Base-by-base conservation (phyloP, 2,329 filamentous ascomycete genomes). In the Akanthomyces uredinophilus region DNA sequence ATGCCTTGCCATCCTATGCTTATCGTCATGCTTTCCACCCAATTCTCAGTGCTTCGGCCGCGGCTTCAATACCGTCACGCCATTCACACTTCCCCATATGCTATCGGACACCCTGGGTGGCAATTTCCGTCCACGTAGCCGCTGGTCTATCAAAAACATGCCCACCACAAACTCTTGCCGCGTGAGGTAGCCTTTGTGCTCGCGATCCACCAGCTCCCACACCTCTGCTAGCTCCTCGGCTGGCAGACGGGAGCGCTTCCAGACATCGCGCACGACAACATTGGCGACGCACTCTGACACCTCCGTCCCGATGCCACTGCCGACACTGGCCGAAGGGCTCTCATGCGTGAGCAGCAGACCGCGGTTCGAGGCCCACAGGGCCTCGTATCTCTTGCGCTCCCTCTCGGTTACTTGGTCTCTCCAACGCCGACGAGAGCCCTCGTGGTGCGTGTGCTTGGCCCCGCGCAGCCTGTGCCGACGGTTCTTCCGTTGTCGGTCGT, bases 311-410 rank as follows among this genome's bases (percentile, higher is more conserved):
- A 64, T 62, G 39, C 54, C 65, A 6, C 65, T 65, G 14, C 63
- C 65, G 0, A 59, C n/a, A 18, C 68, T 67, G 6, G 65, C 54
- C 5, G 60, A 49, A 32, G 63, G 63, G 29, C 61, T 64, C 60
- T 65, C 16, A 18, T 63, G 24, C 2, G 75, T 68, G 2, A 82
- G 71, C 10, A 84, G 74, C 0, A 86, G 63, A 0, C 90, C 90
- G 54, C 86, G 85, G 68, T 95, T 95, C 47, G 89, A 91, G 1
- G 91, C 91, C 90, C 90, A 95, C 1, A 95, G 83, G 2, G 89
- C 91, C 72, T 94, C 91, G 72, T 95, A 95, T 1, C 91, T 82
- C 69, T 89, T 90, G n/a, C 89, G 80, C 70, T 95, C 90, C 5
- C 85, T 79, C 53, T 85, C 82, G 0, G 88, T 90, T 47, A 95